A percentile compares a stretch with the other conserved stretches of the same genome.
These are phyloP conservation scores for Silene uniflora DNA, from an alignment of 148 eudicot species.

Conservation along the genomic window DNA sequence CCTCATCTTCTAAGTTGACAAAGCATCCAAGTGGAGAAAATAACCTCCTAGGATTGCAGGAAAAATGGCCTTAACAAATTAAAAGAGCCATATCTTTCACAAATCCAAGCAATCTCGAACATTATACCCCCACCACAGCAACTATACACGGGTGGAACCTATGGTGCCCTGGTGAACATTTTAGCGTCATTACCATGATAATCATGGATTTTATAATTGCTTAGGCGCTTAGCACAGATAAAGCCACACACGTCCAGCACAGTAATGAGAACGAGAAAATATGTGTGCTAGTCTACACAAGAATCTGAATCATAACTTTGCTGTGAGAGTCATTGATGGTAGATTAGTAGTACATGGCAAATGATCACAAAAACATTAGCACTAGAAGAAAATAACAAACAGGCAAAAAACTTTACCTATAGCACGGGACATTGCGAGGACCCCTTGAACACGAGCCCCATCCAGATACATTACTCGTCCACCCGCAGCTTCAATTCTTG, in stretches of 20 bases:
- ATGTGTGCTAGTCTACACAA: background rate
- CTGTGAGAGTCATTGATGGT: background rate
- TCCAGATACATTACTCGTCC: slow-evolving; percentile 30
- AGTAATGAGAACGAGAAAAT: background rate
- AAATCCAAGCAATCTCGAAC: background rate
- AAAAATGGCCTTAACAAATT: too few species aligned
- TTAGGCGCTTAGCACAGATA: background rate
- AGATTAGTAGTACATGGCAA: background rate
- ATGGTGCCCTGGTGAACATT: too few species aligned
- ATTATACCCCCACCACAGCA: too few species aligned
- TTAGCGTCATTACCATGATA: too few species aligned
- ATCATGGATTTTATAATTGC: too few species aligned
- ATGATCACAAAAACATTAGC: background rate
- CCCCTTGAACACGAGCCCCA: slow-evolving; percentile 44
- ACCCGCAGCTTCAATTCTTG: slow-evolving; percentile 43
- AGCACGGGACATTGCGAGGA: slow-evolving; percentile 46
- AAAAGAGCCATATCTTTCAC: background rate
- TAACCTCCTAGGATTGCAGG: too few species aligned
- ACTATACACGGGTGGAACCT: too few species aligned
- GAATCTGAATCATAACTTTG: slow-evolving; percentile 1
- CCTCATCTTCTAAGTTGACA: too few species aligned
- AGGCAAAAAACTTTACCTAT: slow-evolving; percentile 28
- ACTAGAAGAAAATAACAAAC: background rate
- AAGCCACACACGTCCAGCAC: background rate
- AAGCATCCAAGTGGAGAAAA: too few species aligned